phyloP scores from a whole-genome alignment of 257 asterid genomes.

The Ligustrum vulgare region DNA sequence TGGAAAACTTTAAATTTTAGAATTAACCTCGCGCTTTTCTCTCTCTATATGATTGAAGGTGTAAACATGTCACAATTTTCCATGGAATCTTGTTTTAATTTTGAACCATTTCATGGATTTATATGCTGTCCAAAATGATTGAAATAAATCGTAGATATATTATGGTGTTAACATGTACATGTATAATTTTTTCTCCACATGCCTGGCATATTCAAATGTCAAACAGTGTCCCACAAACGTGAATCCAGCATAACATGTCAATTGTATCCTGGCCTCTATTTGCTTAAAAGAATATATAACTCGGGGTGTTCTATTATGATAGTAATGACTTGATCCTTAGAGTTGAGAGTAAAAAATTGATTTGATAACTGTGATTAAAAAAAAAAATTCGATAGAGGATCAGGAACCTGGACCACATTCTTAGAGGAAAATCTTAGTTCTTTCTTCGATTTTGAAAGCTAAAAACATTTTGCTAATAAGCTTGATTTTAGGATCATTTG shows the following conservation, averaged over 20 bases:
- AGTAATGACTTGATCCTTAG: neutral
- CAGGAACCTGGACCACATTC: neutral
- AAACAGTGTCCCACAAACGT: neutral
- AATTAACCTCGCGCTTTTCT: neutral
- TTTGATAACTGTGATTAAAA: neutral
- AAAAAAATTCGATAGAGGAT: neutral
- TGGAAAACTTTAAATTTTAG: neutral
- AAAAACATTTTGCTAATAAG: constrained; percentile 18
- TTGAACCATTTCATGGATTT: neutral
- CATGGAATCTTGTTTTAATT: neutral
- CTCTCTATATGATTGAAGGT: neutral
- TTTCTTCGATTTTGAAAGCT: neutral
- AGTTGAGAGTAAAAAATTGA: neutral
- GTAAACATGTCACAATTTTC: neutral
- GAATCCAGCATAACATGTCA: neutral
- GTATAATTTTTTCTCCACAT: neutral
- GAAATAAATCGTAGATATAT: neutral
- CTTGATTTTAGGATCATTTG: constrained; percentile 75
- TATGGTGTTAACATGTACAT: neutral
- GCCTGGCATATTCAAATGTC: neutral
- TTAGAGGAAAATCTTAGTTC: neutral
- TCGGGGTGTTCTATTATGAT: neutral
- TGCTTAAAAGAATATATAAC: neutral
- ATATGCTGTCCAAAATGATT: neutral
- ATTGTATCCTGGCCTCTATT: neutral